These are phyloP conservation scores for Aspergillus persii DNA, from an alignment of 2,329 filamentous ascomycete species.

Conservation along the genomic window DNA sequence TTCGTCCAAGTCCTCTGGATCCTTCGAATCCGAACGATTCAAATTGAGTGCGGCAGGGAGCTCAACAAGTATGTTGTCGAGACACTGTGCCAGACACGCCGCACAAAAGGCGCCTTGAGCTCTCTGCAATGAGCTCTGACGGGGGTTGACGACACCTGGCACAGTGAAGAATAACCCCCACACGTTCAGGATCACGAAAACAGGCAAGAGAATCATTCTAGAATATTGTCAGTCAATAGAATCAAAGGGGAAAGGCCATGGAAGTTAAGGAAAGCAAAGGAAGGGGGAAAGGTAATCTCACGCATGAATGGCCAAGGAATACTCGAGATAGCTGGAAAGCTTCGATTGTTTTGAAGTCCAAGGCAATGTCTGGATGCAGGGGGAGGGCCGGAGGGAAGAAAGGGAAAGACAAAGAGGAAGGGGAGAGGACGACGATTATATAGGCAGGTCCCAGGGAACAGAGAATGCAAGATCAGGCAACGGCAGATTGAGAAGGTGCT, in stretches of 20 bases:
- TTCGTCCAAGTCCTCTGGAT: too few relatives aligned
- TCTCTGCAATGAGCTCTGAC: background rate
- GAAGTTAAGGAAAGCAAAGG: background rate
- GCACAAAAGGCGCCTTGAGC: background rate
- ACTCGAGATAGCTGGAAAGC: background rate
- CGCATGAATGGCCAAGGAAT: background rate
- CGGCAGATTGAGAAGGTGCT: background rate
- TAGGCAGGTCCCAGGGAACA: background rate
- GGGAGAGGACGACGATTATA: background rate
- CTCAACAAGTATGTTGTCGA: background rate
- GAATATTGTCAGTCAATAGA: conserved; percentile 11
- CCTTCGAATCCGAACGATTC: too few relatives aligned
- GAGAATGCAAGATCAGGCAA: background rate
- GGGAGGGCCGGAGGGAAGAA: background rate
- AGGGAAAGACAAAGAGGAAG: background rate
- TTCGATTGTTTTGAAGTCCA: background rate
- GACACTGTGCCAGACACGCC: background rate
- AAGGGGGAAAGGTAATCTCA: background rate
- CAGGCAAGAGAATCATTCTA: conserved; percentile 20
- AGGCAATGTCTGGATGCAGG: background rate
- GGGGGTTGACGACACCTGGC: conserved; percentile 19
- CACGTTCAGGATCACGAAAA: conserved; percentile 21
- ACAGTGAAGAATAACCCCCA: conserved; percentile 24
- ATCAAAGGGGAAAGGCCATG: background rate
- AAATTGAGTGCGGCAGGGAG: background rate